phyloP scores from a whole-genome alignment of 2,329 filamentous ascomycete species.

The Truncatella angustata region DNA sequence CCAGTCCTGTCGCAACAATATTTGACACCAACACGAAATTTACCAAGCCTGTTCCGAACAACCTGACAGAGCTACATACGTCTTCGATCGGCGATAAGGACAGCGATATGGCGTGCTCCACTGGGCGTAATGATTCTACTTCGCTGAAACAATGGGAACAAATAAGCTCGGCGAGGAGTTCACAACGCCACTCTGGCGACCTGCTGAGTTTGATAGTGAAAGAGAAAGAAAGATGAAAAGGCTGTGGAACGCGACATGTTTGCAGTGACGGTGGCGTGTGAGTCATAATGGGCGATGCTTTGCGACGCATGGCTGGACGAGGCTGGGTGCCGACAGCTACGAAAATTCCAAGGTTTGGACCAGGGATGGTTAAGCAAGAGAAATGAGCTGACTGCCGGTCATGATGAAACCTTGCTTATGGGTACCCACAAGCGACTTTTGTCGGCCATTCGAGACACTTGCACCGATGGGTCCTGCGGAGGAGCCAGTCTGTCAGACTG shows the following conservation, averaged over 20 bases:
- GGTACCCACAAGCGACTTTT: slow-evolving; percentile 10
- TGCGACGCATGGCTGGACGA: slow-evolving; percentile 10
- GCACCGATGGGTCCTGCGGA: slow-evolving; percentile 5
- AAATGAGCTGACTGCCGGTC: slow-evolving; percentile 14
- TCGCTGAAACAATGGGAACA: too few relatives aligned
- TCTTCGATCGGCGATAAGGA: not conserved
- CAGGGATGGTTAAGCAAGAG: slow-evolving; percentile 9
- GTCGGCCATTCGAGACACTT: slow-evolving; percentile 10
- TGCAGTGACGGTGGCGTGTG: slow-evolving; percentile 5
- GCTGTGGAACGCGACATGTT: slow-evolving; percentile 6
- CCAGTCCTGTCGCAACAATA: slow-evolving; percentile 16
- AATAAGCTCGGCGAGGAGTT: too few relatives aligned
- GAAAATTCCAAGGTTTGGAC: slow-evolving; percentile 4
- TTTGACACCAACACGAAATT: slow-evolving; percentile 13
- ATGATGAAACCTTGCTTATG: slow-evolving; percentile 14
- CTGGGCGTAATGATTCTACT: too few relatives aligned
- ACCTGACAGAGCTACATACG: not conserved
- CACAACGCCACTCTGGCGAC: not conserved
- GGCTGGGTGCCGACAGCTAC: slow-evolving; percentile 12
- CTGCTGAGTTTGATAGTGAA: not conserved
- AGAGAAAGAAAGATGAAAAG: too few relatives aligned
- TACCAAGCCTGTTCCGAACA: slow-evolving; percentile 4
- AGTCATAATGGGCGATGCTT: slow-evolving; percentile 5
- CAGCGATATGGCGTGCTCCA: too few relatives aligned
- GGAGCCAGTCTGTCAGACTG: not conserved